Percentiles rank a stretch among this genome's conserved stretches.
Evolutionary conservation across 768 basidiomycete species (phyloP).

Genomic region (Russula brevipes): DNA sequence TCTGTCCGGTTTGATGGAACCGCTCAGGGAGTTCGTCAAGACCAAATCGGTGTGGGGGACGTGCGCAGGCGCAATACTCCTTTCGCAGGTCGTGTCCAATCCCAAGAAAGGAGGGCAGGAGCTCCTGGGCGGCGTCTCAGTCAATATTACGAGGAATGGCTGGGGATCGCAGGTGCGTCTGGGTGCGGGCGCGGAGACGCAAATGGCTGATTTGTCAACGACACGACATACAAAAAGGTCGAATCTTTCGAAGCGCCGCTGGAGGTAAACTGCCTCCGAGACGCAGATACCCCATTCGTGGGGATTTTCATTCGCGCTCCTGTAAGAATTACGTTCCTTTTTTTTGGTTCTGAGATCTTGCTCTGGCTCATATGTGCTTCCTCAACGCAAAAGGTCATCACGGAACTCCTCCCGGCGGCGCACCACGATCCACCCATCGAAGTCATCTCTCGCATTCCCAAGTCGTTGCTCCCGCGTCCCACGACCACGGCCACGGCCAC

Average conservation of each 20-base stretch:
- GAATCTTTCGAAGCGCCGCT: conserved; percentile 89
- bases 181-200: no score
- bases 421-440: conserved; percentile 55
- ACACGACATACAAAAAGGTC: conserved; percentile 40
- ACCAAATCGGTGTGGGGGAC: conserved; percentile 88
- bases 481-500: not conserved
- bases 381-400: conserved; percentile 49
- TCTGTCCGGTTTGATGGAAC: conserved; percentile 72
- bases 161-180: conserved; percentile 83
- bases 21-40: conserved; percentile 66
- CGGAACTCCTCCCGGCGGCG: conserved; percentile 43
- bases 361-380: not conserved
- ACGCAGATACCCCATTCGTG: conserved; percentile 59
- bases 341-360: not conserved
- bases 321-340: conserved; percentile 37
- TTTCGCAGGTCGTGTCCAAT: conserved; percentile 67
- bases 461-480: conserved; percentile 39
- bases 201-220: no score
- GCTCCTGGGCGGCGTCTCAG: conserved; percentile 71
- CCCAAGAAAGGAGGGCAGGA: conserved; percentile 87
- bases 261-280: conserved; percentile 53
- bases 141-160: conserved; percentile 81
- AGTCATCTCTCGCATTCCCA: conserved; percentile 65
- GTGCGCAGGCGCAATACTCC: conserved; percentile 90
- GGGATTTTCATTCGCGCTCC: conserved; percentile 95